Evolutionary conservation across 371 early-diverging fungal species (phyloP), one percentile per base, ranked within the genome.

Genomic region (Mortierella polycephala): DNA sequence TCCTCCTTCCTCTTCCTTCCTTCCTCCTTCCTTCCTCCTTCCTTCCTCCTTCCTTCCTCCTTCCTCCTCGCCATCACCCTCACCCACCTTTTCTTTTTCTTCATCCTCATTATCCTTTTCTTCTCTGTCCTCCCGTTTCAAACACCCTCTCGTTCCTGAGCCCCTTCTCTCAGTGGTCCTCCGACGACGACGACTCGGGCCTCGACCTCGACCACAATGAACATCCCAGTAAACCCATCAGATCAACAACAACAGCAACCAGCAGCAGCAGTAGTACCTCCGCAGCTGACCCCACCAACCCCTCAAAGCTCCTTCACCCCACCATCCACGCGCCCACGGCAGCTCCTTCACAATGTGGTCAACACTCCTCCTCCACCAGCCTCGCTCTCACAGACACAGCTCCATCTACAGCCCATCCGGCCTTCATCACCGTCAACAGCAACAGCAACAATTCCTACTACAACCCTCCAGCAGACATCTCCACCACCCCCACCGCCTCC

Each of bases 281-380:
- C 68, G 8, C 67, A 74, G n/a, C 60, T 57, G 50, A 62, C 65
- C 18, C 53, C 75, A 0, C 42, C 66, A 5, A n/a, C 64, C 9
- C 60, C 67, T 16, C 64, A 63, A 30, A 63, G 64, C 30, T 76
- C 77, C 45, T 76, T 76, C 69, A 76, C 77, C 0, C 77, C 77
- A 0, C 77, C 77, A 1, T 71, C 77, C 42, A 76, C 77, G 5
- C 77, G 77, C 1, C 77, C 77, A 46, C 64, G 77, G 4, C 77
- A 76, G 20, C 72, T 76, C 13, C 65, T 76, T n/a, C 71, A 76
- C 44, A 76, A 76, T 71, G 77, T 76, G 40, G 64, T 67, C 64
- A 77, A 71, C 58, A 77, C 71, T 54, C 77, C 77, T n/a, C 77
- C 77, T 0, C 58, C 64, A 10, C 75, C 49, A 18, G 49, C 68